Conservation (phyloP, 306 rosid genomes). For the Vicia faba region DNA sequence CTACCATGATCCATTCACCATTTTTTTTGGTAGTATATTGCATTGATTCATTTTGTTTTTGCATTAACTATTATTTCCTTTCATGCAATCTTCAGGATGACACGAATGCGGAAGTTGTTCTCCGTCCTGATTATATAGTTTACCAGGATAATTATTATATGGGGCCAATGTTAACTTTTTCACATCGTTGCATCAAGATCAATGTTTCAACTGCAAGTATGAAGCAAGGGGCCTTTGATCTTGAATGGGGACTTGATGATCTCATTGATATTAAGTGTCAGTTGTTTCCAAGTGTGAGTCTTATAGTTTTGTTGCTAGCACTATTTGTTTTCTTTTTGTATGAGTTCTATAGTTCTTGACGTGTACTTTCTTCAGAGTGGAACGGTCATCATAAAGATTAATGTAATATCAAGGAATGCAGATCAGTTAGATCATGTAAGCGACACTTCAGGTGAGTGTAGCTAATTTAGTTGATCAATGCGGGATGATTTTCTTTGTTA, state of each 20-base stretch:
- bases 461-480: constrained; percentile 15
- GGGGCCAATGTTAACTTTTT: constrained; percentile 64
- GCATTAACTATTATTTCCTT: constrained; percentile 34
- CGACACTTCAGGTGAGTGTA: constrained; percentile 64
- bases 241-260: constrained; percentile 75
- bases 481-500: constrained; percentile 27
- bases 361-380: constrained; percentile 58
- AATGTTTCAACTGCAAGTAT: constrained; percentile 49
- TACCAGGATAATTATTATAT: constrained; percentile 68
- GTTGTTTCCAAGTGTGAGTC: constrained; percentile 69
- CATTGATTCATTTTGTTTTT: constrained; percentile 26
- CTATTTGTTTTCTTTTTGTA: constrained; percentile 25
- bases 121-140: constrained; percentile 76
- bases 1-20: background rate
- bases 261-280: constrained; percentile 63
- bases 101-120: constrained; percentile 59
- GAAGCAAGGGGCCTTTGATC: constrained; percentile 49
- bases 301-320: constrained; percentile 15
- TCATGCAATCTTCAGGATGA: constrained; percentile 65
- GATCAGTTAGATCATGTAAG: constrained; percentile 40
- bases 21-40: background rate
- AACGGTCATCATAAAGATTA: constrained; percentile 61
- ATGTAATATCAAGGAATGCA: constrained; percentile 55
- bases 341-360: constrained; percentile 37
- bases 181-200: constrained; percentile 61